phyloP scores from a whole-genome alignment of 176 grass and related monocot genomes.

The Aegilops tauschii region DNA sequence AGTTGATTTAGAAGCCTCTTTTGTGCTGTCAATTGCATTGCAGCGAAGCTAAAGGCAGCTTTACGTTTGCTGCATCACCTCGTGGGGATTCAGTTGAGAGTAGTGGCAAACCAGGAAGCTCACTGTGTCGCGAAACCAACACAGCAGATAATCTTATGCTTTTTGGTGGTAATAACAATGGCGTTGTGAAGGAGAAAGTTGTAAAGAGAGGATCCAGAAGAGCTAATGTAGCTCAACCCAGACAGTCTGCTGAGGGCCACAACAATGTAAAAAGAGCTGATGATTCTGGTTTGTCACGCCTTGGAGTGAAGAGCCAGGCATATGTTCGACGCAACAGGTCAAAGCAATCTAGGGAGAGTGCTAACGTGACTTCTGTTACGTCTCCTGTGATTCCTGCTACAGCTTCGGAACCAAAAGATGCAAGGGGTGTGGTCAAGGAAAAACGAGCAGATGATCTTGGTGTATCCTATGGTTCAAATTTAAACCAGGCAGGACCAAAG shows the following conservation, averaged over 20 bases:
- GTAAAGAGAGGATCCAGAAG: slow-evolving; percentile 66
- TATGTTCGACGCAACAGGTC: slow-evolving; percentile 56
- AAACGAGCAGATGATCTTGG: slow-evolving; percentile 27
- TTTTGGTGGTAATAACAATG: slow-evolving; percentile 62
- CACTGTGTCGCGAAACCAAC: slow-evolving; percentile 56
- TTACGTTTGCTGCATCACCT: slow-evolving; percentile 62
- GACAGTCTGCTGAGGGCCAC: slow-evolving; percentile 44
- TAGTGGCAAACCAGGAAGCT: slow-evolving; percentile 61
- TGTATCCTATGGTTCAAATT: slow-evolving; percentile 33
- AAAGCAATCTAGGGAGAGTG: slow-evolving; percentile 43
- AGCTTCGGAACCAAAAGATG: slow-evolving; percentile 31
- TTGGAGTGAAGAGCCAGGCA: slow-evolving; percentile 51
- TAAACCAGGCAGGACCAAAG: slow-evolving; percentile 41
- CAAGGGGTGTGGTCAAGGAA: slow-evolving; percentile 17
- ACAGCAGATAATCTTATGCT: slow-evolving; percentile 84
- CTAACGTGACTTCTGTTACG: slow-evolving; percentile 40
- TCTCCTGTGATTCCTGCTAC: slow-evolving; percentile 26
- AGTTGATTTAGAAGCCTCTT: slow-evolving; percentile 18
- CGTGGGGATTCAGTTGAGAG: slow-evolving; percentile 83
- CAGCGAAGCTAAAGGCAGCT: slow-evolving; percentile 91
- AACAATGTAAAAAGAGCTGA: slow-evolving; percentile 60
- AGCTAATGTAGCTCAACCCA: slow-evolving; percentile 46
- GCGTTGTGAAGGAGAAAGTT: slow-evolving; percentile 41
- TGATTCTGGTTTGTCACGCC: slow-evolving; percentile 63
- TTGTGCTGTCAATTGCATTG: slow-evolving; percentile 11